Conservation (phyloP, 495 filamentous ascomycete species). For the Cairneyella variabilis region DNA sequence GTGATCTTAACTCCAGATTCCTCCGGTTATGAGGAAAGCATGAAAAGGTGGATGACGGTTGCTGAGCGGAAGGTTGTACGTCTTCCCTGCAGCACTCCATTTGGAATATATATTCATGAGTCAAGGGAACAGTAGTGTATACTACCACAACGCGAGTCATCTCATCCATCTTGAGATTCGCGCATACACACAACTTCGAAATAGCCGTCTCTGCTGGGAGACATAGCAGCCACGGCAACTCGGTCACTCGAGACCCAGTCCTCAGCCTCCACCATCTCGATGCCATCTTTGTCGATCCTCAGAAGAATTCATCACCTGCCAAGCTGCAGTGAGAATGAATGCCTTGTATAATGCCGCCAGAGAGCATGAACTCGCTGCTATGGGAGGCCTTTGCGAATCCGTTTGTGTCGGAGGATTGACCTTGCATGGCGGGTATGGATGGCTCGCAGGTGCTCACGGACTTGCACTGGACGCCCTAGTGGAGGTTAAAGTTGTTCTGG, state of each 20-base stretch:
- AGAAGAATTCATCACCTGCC: background rate
- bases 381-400: conserved; percentile 55
- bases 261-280: conserved; percentile 29
- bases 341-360: conserved; percentile 50
- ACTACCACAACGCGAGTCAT: conserved; percentile 36
- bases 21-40: conserved; percentile 28
- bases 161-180: conserved; percentile 38
- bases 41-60: conserved; percentile 31
- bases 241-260: conserved; percentile 39
- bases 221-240: conserved; percentile 44
- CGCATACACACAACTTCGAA: conserved; percentile 38
- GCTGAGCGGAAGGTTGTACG: background rate
- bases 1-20: conserved; percentile 30
- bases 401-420: conserved; percentile 56
- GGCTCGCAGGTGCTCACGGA: conserved; percentile 33
- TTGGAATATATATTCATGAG: conserved; percentile 22
- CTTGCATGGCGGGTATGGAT: conserved; percentile 53
- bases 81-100: conserved; percentile 30
- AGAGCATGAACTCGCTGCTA: conserved; percentile 46
- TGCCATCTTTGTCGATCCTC: background rate
- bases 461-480: conserved; percentile 53
- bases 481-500: conserved; percentile 44
- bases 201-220: conserved; percentile 50
- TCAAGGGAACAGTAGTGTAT: conserved; percentile 41
- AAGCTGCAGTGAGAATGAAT: conserved; percentile 33